Base-by-base conservation (phyloP, 2,329 filamentous ascomycete species). In the Pleomassaria siparia region DNA sequence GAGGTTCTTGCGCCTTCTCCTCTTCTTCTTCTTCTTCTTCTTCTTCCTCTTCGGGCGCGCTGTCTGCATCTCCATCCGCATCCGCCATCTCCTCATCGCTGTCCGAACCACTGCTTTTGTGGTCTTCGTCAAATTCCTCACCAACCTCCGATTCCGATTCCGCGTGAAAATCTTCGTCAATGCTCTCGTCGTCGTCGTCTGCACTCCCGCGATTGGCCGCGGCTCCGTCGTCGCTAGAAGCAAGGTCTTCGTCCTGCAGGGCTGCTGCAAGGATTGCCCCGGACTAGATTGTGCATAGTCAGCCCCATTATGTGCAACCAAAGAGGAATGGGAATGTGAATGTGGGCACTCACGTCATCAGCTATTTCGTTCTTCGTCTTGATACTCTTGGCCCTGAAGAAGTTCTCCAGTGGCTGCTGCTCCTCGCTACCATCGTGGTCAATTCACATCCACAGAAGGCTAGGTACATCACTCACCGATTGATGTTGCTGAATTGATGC, bases 321-420 rank as follows among this genome's bases (percentile, higher is more conserved):
- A n/a, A 28, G 15, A 37, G 20, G 5, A 2, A 42, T 20, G 44
- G 5, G 16, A 11, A 30, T 5, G n/a, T n/a, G 29, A 16, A 47
- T 32, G 24, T 44, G 39, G 49, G 35, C 22, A 69, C 88, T 85
- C 69, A 89, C 88, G 60, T 99, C 94, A 69, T 96, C 94, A 53
- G 95, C 87, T 77, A 99, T 96, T 75, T 99, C 94, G 71, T 99
- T 99, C 85, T 96, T 97, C 47, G 95, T 91, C 45, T 92, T 89
- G 64, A 99, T 82, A 51, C 87, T 88, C 80, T 97, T 97, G 59
- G 90, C 83, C 74, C 95, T 94, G 82, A 99, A 96, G 77, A 99
- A 99, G 59, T 87, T 86, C 72, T 99, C 94, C n/a, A 99, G 82
- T 6, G 89, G 89, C 74, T 94, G 89, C 72, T 97, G 89, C 70